phyloP scores from a whole-genome alignment of 2,329 filamentous ascomycete genomes.

The Sordariomycetes sp. region DNA sequence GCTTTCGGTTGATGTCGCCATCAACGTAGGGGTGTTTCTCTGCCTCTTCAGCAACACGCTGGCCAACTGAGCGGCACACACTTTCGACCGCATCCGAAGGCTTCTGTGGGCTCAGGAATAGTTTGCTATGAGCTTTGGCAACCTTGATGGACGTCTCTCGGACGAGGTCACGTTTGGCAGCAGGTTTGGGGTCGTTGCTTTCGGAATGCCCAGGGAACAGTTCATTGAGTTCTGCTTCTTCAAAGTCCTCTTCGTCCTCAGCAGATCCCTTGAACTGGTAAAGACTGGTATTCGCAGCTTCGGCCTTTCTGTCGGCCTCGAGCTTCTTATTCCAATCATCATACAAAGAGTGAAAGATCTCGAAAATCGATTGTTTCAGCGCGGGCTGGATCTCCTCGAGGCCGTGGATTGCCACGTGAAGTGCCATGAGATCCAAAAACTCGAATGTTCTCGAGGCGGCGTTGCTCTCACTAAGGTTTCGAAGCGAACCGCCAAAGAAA shows the following conservation, averaged over 20 bases:
- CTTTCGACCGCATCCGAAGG: slow-evolving; percentile 26
- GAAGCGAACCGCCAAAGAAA: slow-evolving; percentile 42
- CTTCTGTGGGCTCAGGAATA: slow-evolving; percentile 29
- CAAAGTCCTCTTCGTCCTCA: slow-evolving; percentile 66
- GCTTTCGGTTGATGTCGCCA: slow-evolving; percentile 33
- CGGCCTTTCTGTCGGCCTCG: slow-evolving; percentile 64
- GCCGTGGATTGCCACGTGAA: slow-evolving; percentile 36
- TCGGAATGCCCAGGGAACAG: slow-evolving; percentile 73
- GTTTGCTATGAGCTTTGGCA: slow-evolving; percentile 47
- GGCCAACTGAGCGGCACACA: slow-evolving; percentile 33
- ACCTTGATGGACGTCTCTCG: slow-evolving; percentile 52
- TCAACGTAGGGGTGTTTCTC: slow-evolving; percentile 17
- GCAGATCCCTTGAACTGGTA: slow-evolving; percentile 76
- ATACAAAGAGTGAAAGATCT: slow-evolving; percentile 65
- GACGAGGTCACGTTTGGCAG: slow-evolving; percentile 26
- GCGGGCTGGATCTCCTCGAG: slow-evolving; percentile 26
- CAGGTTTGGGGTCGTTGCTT: slow-evolving; percentile 17
- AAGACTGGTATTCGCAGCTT: slow-evolving; percentile 63
- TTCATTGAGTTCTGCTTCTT: slow-evolving; percentile 65
- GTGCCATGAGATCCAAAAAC: slow-evolving; percentile 37
- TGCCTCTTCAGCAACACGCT: slow-evolving; percentile 21
- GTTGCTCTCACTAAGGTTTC: slow-evolving; percentile 6
- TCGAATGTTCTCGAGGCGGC: slow-evolving; percentile 28
- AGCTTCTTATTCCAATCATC: slow-evolving; percentile 72
- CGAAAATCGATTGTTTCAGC: slow-evolving; percentile 48